phyloP scores from a whole-genome alignment of 306 rosid species.

The Rubus idaeus region DNA sequence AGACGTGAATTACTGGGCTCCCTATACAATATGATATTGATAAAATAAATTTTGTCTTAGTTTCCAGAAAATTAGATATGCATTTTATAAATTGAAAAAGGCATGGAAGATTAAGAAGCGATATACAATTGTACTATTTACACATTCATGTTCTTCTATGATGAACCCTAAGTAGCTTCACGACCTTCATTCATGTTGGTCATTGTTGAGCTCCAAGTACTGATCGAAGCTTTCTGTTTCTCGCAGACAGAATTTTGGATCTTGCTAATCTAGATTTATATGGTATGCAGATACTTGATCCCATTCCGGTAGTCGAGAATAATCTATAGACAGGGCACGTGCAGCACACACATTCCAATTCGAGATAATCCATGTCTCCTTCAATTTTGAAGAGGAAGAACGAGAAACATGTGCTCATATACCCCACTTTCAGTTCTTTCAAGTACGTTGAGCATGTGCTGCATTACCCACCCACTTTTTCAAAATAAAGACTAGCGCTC shows the following conservation, averaged over 20 bases:
- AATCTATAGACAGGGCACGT: neutral
- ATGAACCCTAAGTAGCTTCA: neutral
- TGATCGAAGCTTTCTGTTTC: neutral
- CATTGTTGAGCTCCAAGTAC: no score
- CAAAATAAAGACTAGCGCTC: neutral
- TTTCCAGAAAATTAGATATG: neutral
- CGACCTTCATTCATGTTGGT: neutral
- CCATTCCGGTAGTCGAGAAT: no score
- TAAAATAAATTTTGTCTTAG: neutral
- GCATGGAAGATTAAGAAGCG: neutral
- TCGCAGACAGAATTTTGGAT: no score
- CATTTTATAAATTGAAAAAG: neutral
- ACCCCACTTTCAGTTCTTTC: conserved; percentile 1
- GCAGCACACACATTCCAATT: neutral
- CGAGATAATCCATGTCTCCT: neutral
- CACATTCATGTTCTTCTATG: no score
- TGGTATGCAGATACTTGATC: no score
- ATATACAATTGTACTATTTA: no score
- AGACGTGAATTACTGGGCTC: neutral
- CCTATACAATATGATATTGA: no score
- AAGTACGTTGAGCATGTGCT: neutral
- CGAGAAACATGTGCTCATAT: no score
- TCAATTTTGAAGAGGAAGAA: neutral
- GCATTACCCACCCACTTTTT: neutral
- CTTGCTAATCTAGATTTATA: no score